Evolutionary conservation across 192 early-diverging fungal species (phyloP), one percentile per base, ranked within the genome.

Genomic region (Cetraspora pellucida): DNA sequence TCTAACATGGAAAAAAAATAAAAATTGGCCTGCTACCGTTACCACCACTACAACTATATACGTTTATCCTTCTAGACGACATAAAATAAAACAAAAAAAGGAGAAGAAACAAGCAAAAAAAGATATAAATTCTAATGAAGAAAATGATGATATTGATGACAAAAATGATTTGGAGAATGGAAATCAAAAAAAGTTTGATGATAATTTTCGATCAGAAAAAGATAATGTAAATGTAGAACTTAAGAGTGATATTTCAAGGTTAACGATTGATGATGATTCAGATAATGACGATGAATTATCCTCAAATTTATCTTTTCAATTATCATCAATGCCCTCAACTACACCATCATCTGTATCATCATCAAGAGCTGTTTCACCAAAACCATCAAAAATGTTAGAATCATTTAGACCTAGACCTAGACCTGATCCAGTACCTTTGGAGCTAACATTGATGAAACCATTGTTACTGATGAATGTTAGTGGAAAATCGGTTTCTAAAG

Each of bases 391-490:
- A n/a, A n/a, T n/a, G n/a, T n/a, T n/a, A n/a, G n/a, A n/a, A n/a
- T n/a, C n/a, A n/a, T n/a, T n/a, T n/a, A n/a, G n/a, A n/a, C n/a
- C n/a, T n/a, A 31, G 27, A 21, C 59, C 44, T 47, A 69, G 37
- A 74, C 74, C 54, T 37, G 68, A 52, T 14, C 74, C 76, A 19
- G 64, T 82, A 25, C 79, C 81, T 2, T 72, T 87, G 2, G 77
- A 78, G 31, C 44, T 93, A 2, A 85, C 85, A 2, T 81, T 94
- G 21, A 68, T 92, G 31, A 93, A 93, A 75, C 90, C 93, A 13
- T 66, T 82, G 28, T 77, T 84, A 27, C 81, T 87, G 37, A 94
- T 94, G 91, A 94, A 94, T 76, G 52, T 90, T n/a, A 86, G 84
- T 78, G 93, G 93, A 13, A 74, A 80, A 25, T 81, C 83, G 10